Percentiles rank a stretch among this genome's conserved stretches.
Conservation (phyloP, 441 rosid species). For the Erodium moschatum region DNA sequence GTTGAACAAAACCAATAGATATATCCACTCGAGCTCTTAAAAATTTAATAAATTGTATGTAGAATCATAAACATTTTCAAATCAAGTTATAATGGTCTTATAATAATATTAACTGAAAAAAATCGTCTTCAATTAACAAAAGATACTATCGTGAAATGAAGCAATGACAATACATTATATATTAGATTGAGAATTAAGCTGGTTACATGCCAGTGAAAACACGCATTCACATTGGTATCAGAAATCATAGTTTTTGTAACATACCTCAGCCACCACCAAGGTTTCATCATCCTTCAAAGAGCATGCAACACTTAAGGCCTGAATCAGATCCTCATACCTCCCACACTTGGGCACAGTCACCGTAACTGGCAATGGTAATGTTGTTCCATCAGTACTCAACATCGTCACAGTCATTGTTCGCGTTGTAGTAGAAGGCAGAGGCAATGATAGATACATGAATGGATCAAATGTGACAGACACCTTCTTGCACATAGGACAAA, state of each 20-base stretch:
- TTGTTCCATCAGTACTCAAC: slow-evolving; percentile 43
- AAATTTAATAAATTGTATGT: neutral
- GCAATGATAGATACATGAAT: slow-evolving; percentile 66
- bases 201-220: neutral
- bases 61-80: neutral
- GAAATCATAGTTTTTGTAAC: slow-evolving; percentile 7
- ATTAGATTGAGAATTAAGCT: slow-evolving; percentile 9
- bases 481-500: slow-evolving; percentile 65
- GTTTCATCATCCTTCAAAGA: slow-evolving; percentile 54
- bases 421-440: slow-evolving; percentile 56
- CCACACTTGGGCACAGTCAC: slow-evolving; percentile 56
- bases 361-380: slow-evolving; percentile 41
- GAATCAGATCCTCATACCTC: slow-evolving; percentile 55
- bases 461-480: slow-evolving; percentile 68
- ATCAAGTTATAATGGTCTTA: neutral
- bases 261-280: slow-evolving; percentile 67
- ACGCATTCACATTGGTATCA: neutral
- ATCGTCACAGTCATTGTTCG: slow-evolving; percentile 63
- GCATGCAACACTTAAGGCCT: slow-evolving; percentile 53
- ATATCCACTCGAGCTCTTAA: neutral
- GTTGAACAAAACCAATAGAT: neutral
- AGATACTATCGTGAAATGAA: neutral
- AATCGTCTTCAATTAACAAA: neutral
- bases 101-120: neutral
- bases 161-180: neutral